Evolutionary conservation across 768 basidiomycete genomes (phyloP).

Genomic region (Pulveroboletus sp.): DNA sequence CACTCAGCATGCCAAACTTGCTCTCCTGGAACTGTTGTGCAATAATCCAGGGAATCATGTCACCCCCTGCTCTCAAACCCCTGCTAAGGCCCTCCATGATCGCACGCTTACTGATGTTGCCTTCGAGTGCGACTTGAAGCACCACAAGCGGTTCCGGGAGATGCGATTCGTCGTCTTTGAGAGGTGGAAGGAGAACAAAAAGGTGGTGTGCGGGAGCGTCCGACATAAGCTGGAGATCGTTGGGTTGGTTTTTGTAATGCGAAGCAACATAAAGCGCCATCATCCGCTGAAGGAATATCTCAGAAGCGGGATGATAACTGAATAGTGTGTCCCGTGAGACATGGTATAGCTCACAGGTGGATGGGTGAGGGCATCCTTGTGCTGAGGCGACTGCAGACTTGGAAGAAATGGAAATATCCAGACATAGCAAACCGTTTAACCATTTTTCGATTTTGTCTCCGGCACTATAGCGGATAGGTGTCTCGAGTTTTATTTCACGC

Average conservation of each 20-base stretch:
- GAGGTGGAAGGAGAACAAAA: conserved; percentile 90
- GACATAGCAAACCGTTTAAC: conserved; percentile 86
- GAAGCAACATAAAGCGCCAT: conserved; percentile 97
- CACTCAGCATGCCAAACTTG: conserved; percentile 87
- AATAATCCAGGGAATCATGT: conserved; percentile 97
- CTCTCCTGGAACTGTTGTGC: conserved; percentile 95
- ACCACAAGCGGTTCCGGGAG: conserved; percentile 96
- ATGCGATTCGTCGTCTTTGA: conserved; percentile 84
- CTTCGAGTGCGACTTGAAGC: conserved; percentile 93
- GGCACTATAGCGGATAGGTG: conserved; percentile 85
- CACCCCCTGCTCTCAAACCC: conserved; percentile 84
- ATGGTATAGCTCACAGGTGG: conserved; percentile 90
- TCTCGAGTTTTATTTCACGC: conserved; percentile 91
- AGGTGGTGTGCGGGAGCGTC: conserved; percentile 97
- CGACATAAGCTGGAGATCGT: conserved; percentile 94
- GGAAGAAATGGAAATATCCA: conserved; percentile 72
- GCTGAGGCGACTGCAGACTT: conserved; percentile 33
- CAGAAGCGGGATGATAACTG: conserved; percentile 95
- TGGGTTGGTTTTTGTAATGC: conserved; percentile 99
- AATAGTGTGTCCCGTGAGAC: conserved; percentile 95
- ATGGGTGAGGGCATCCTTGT: conserved; percentile 92
- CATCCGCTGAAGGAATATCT: conserved; percentile 95
- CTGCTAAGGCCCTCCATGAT: conserved; percentile 84
- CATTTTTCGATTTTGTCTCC: conserved; percentile 92
- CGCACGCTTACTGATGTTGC: conserved; percentile 78